These are phyloP conservation scores for Dothidotthia symphoricarpi DNA, from an alignment of 2,329 filamentous ascomycete genomes.

Conservation along the genomic window DNA sequence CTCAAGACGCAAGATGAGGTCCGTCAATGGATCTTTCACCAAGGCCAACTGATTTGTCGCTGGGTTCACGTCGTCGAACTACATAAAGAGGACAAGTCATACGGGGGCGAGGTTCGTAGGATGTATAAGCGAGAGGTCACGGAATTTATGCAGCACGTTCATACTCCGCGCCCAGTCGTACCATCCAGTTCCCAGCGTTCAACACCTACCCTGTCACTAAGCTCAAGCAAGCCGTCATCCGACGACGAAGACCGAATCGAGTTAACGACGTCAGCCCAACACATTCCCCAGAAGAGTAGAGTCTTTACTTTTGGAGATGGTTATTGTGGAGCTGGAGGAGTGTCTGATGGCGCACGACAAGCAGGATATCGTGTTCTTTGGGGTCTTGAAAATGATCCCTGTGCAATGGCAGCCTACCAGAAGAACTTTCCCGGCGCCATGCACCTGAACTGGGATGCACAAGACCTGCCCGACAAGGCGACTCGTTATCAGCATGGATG, in stretches of 20 bases:
- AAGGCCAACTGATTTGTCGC: constrained; percentile 14
- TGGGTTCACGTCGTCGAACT: constrained; percentile 10
- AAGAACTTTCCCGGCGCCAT: constrained; percentile 11
- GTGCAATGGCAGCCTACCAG: constrained; percentile 12
- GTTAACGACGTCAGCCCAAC: too few relatives aligned
- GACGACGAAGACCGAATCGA: too few relatives aligned
- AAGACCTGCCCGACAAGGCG: constrained; percentile 12
- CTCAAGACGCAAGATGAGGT: constrained; percentile 2
- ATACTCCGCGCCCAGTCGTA: too few relatives aligned
- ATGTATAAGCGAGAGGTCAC: constrained; percentile 11
- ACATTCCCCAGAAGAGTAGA: not conserved
- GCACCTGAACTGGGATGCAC: constrained; percentile 12
- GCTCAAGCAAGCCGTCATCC: too few relatives aligned
- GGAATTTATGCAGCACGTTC: too few relatives aligned
- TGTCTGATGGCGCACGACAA: constrained; percentile 19
- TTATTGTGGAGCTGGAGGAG: constrained; percentile 26
- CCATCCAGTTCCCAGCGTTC: too few relatives aligned
- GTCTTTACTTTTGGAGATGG: constrained; percentile 15
- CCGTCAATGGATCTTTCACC: constrained; percentile 7
- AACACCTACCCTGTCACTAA: too few relatives aligned
- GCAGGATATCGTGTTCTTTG: constrained; percentile 11
- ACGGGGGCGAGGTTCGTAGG: constrained; percentile 9
- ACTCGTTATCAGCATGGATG: not conserved
- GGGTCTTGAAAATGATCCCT: constrained; percentile 20
- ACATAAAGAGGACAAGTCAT: constrained; percentile 7